These are phyloP conservation scores for Xylariaceae sp. DNA, from an alignment of 2,329 filamentous ascomycete species.

Conservation along the genomic window DNA sequence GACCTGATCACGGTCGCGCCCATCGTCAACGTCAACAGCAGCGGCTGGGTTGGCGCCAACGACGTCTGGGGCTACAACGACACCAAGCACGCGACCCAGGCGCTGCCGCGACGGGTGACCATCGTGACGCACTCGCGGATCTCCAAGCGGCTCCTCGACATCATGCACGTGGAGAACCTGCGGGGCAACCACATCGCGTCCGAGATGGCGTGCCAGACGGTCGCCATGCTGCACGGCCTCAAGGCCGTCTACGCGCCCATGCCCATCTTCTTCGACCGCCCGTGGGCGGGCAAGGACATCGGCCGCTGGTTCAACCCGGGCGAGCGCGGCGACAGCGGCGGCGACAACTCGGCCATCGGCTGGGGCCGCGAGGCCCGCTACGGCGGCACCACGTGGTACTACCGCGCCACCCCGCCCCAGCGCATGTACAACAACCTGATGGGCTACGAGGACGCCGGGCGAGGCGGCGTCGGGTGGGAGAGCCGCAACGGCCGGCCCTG, in stretches of 20 bases:
- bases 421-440: slow-evolving; percentile 57
- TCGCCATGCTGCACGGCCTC: slow-evolving; percentile 67
- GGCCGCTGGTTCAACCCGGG: slow-evolving; percentile 55
- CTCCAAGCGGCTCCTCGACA: slow-evolving; percentile 62
- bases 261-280: slow-evolving; percentile 70
- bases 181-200: slow-evolving; percentile 69
- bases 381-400: slow-evolving; percentile 55
- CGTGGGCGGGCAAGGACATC: slow-evolving; percentile 52
- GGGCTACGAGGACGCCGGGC: slow-evolving; percentile 47
- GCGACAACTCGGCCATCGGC: slow-evolving; percentile 48
- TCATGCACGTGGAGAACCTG: slow-evolving; percentile 72
- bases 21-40: slow-evolving; percentile 68
- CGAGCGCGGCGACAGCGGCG: slow-evolving; percentile 44
- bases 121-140: slow-evolving; percentile 71
- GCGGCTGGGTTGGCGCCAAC: slow-evolving; percentile 64
- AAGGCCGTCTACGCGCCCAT: slow-evolving; percentile 75
- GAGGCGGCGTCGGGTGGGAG: slow-evolving; percentile 52
- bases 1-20: slow-evolving; percentile 69
- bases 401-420: slow-evolving; percentile 48
- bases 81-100: slow-evolving; percentile 37
- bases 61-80: slow-evolving; percentile 61
- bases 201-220: slow-evolving; percentile 71
- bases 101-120: slow-evolving; percentile 65
- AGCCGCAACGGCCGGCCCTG: slow-evolving; percentile 47
- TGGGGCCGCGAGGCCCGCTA: slow-evolving; percentile 52